Evolutionary conservation across 331 rosid species (phyloP).

Genomic region (Pyracantha coccinea): DNA sequence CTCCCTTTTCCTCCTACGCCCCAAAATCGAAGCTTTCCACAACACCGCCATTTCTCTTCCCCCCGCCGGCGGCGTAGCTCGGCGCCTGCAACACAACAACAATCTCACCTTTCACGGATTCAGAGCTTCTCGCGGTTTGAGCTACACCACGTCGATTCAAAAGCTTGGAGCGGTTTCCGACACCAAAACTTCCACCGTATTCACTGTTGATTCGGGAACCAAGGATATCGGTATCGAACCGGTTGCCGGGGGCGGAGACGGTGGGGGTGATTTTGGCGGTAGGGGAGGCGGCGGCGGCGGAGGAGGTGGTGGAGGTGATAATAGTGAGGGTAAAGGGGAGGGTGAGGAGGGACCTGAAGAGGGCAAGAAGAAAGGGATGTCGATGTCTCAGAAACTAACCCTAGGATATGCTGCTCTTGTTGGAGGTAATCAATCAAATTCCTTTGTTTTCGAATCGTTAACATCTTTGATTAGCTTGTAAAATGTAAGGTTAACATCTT

Average conservation of each 20-base stretch:
- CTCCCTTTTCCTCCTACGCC: slow-evolving; percentile 8
- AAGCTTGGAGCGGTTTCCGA: slow-evolving; percentile 34
- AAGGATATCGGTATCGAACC: slow-evolving; percentile 17
- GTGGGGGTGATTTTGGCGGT: slow-evolving; percentile 23
- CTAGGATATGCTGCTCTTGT: slow-evolving; percentile 86
- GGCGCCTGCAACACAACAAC: neutral
- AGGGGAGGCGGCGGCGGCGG: slow-evolving; percentile 37
- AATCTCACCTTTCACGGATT: neutral
- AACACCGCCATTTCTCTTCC: neutral
- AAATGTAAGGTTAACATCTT: neutral
- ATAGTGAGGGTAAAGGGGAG: slow-evolving; percentile 24
- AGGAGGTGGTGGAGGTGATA: slow-evolving; percentile 39
- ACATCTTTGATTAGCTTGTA: neutral
- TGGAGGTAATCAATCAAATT: slow-evolving; percentile 48
- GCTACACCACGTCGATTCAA: neutral
- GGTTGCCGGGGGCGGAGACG: slow-evolving; percentile 37
- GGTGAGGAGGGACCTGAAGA: slow-evolving; percentile 46
- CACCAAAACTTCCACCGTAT: slow-evolving; percentile 23
- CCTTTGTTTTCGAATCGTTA: neutral
- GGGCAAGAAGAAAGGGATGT: slow-evolving; percentile 44
- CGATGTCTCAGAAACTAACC: slow-evolving; percentile 93
- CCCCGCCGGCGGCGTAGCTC: neutral
- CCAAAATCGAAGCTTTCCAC: neutral
- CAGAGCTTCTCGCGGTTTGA: neutral
- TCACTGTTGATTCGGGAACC: slow-evolving; percentile 20